These are phyloP conservation scores for Cucurbita maxima DNA, from an alignment of 306 rosid genomes.

Conservation along the genomic window DNA sequence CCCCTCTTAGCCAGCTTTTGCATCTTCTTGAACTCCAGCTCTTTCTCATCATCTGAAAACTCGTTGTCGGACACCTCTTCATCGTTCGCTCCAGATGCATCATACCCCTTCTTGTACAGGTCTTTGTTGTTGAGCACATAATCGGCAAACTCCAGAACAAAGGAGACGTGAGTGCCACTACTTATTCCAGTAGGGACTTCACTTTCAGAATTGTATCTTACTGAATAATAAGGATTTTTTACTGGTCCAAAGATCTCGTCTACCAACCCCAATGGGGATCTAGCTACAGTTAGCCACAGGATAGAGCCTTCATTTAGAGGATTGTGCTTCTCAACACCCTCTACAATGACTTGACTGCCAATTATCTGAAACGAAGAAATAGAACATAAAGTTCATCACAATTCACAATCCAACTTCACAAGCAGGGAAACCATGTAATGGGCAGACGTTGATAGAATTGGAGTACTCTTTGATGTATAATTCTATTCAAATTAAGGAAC, in stretches of 20 bases:
- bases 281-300: conserved; percentile 67
- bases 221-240: conserved; percentile 59
- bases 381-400: background rate
- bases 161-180: conserved; percentile 46
- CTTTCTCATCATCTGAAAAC: conserved; percentile 94
- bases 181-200: conserved; percentile 53
- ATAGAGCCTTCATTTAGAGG: conserved; percentile 83
- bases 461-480: background rate
- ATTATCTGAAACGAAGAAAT: conserved; percentile 30
- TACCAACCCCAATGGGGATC: conserved; percentile 56
- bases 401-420: background rate
- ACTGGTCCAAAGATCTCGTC: conserved; percentile 97
- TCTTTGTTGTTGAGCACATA: conserved; percentile 60
- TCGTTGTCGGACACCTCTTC: conserved; percentile 61
- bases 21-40: conserved; percentile 58
- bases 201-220: conserved; percentile 67
- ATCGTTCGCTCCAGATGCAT: conserved; percentile 78
- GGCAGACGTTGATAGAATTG: background rate
- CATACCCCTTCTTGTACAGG: conserved; percentile 76
- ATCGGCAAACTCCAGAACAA: conserved; percentile 62
- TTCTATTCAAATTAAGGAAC: conserved; percentile 7
- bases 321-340: conserved; percentile 68
- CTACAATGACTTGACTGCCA: conserved; percentile 65
- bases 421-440: background rate
- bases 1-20: conserved; percentile 47